These are phyloP conservation scores for Stachybotrys echinatus DNA, from an alignment of 2,329 filamentous ascomycete genomes.

Conservation along the genomic window DNA sequence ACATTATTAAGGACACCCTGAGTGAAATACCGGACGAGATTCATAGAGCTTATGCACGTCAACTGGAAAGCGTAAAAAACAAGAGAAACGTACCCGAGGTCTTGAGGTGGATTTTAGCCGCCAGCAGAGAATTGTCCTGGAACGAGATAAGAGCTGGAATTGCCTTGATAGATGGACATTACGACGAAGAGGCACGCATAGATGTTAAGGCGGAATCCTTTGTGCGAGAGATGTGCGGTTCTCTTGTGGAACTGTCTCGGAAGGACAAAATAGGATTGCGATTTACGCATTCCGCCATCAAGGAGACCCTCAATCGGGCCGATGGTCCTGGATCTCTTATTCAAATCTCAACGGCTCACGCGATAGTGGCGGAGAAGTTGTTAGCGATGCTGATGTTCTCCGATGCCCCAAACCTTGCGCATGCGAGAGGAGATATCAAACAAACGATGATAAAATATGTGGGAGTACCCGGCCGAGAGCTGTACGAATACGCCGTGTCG, in stretches of 20 bases:
- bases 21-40: background rate
- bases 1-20: background rate
- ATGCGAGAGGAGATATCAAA: background rate
- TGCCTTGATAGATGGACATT: background rate
- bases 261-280: background rate
- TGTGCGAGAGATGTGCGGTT: background rate
- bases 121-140: background rate
- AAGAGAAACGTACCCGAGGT: background rate
- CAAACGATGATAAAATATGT: background rate
- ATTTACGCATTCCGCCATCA: background rate
- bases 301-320: background rate
- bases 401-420: background rate
- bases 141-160: background rate
- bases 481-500: background rate
- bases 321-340: background rate
- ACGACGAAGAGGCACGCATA: background rate
- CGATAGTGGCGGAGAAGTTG: background rate
- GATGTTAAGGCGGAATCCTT: background rate
- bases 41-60: background rate
- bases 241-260: background rate
- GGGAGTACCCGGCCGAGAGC: background rate
- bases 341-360: background rate
- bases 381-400: background rate
- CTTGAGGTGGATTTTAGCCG: background rate
- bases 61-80: background rate